Percentiles rank a stretch among this genome's conserved stretches.
phyloP scores from a whole-genome alignment of 495 filamentous ascomycete genomes.

The Trichoderma erinaceum region DNA sequence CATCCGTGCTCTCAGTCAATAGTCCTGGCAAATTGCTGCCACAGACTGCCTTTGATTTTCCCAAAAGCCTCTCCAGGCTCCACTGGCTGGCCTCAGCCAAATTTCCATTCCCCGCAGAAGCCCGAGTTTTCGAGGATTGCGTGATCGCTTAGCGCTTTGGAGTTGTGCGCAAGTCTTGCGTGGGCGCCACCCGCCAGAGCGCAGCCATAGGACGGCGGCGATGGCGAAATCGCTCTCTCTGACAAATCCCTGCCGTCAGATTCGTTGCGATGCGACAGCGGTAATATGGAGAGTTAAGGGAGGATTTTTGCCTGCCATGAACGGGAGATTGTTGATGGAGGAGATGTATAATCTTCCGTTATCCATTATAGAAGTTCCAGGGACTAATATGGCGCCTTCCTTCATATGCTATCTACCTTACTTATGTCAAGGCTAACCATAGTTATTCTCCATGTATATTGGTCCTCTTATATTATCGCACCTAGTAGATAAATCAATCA shows the following conservation, averaged over 20 bases:
- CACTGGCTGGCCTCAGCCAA: slow-evolving; percentile 5
- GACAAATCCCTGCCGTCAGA: slow-evolving; percentile 13
- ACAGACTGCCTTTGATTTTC: background rate
- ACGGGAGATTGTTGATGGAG: background rate
- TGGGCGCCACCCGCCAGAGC: slow-evolving; percentile 11
- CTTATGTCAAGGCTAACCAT: too few relatives aligned
- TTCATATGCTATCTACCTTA: too few relatives aligned
- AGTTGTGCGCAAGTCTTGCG: slow-evolving; percentile 7
- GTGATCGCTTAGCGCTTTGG: slow-evolving; percentile 13
- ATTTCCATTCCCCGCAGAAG: slow-evolving; percentile 12
- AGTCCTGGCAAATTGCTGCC: background rate
- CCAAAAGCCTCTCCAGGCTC: background rate
- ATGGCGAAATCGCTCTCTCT: slow-evolving; percentile 13
- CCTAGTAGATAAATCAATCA: too few relatives aligned
- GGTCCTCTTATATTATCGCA: too few relatives aligned
- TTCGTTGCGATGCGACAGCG: slow-evolving; percentile 1
- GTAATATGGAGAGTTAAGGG: background rate
- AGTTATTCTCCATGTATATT: too few relatives aligned
- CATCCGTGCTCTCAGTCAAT: background rate
- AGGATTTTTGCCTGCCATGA: background rate
- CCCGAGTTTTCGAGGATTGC: slow-evolving; percentile 12
- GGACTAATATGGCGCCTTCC: too few relatives aligned
- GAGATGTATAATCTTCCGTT: too few relatives aligned
- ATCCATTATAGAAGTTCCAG: too few relatives aligned
- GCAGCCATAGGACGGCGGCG: slow-evolving; percentile 12